Conservation (phyloP, 495 filamentous ascomycete species). For the Penicillium alfredii region DNA sequence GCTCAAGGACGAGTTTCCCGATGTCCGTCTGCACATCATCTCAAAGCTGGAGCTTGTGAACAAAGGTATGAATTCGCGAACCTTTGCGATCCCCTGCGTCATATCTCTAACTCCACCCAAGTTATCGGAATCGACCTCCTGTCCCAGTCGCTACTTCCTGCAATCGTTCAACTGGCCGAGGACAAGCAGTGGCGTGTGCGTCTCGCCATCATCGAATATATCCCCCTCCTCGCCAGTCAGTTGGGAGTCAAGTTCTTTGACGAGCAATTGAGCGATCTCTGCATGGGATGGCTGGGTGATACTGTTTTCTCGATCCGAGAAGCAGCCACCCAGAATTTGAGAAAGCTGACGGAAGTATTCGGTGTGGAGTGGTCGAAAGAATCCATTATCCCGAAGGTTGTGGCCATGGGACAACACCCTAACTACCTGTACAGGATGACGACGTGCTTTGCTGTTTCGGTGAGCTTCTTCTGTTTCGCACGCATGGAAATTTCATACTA, state of each 20-base stretch:
- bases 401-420: slow-evolving; percentile 94
- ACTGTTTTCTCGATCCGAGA: slow-evolving; percentile 98
- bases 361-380: slow-evolving; percentile 97
- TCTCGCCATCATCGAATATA: slow-evolving; percentile 97
- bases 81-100: too few relatives aligned
- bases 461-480: slow-evolving; percentile 44
- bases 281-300: slow-evolving; percentile 99
- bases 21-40: slow-evolving; percentile 96
- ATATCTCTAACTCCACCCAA: slow-evolving; percentile 5
- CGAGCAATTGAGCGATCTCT: slow-evolving; percentile 88
- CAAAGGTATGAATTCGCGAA: slow-evolving; percentile 67
- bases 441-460: slow-evolving; percentile 94
- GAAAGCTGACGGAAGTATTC: slow-evolving; percentile 97
- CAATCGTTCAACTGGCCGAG: slow-evolving; percentile 96
- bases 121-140: slow-evolving; percentile 97
- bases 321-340: slow-evolving; percentile 92
- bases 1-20: slow-evolving; percentile 98
- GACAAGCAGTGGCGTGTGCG: slow-evolving; percentile 99
- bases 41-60: slow-evolving; percentile 97
- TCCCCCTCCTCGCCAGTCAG: slow-evolving; percentile 91
- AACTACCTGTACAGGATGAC: slow-evolving; percentile 99
- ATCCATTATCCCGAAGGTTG: slow-evolving; percentile 96
- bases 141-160: slow-evolving; percentile 91
- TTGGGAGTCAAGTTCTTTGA: slow-evolving; percentile 97
- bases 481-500: slow-evolving; percentile 14